Evolutionary conservation across 1,284 basidiomycete genomes (phyloP).

Genomic region (Bothia castanella): DNA sequence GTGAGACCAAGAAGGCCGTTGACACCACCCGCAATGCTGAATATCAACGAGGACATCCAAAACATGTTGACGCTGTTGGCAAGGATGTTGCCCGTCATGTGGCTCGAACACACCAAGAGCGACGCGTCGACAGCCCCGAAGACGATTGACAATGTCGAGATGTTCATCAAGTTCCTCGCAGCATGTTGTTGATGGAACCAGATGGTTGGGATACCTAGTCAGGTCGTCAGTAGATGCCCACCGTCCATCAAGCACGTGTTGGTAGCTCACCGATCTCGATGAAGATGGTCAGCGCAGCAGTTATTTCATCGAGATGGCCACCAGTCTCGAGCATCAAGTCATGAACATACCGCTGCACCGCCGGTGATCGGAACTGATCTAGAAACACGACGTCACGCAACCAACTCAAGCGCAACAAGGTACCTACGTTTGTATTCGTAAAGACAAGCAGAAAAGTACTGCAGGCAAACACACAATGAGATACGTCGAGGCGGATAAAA

Average conservation of each 20-base stretch:
- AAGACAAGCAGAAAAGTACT: conserved; percentile 34
- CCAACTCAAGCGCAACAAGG: conserved; percentile 16
- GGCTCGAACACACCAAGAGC: conserved; percentile 46
- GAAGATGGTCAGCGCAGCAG: conserved; percentile 45
- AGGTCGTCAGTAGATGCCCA: conserved; percentile 5
- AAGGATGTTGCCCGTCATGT: conserved; percentile 20
- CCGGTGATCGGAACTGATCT: conserved; percentile 47
- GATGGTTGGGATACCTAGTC: conserved; percentile 53
- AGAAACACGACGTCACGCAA: background rate
- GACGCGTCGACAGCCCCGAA: conserved; percentile 54
- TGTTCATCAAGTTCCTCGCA: conserved; percentile 47
- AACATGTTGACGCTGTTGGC: conserved; percentile 49
- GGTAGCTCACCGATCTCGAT: conserved; percentile 47
- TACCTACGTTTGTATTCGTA: conserved; percentile 24
- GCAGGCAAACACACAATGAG: background rate
- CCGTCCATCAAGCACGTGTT: background rate
- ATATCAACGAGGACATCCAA: conserved; percentile 58
- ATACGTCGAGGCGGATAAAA: background rate
- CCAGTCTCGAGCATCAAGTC: conserved; percentile 49
- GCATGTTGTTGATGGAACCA: conserved; percentile 56
- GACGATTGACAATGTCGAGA: conserved; percentile 58
- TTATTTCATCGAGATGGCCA: conserved; percentile 52
- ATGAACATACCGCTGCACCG: conserved; percentile 55
- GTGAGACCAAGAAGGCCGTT: conserved; percentile 55
- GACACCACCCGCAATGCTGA: conserved; percentile 57